A percentile compares a stretch with the other conserved stretches of the same genome.
Evolutionary conservation across 208 protist genomes (phyloP).

Genomic region (Leishmania arabica): DNA sequence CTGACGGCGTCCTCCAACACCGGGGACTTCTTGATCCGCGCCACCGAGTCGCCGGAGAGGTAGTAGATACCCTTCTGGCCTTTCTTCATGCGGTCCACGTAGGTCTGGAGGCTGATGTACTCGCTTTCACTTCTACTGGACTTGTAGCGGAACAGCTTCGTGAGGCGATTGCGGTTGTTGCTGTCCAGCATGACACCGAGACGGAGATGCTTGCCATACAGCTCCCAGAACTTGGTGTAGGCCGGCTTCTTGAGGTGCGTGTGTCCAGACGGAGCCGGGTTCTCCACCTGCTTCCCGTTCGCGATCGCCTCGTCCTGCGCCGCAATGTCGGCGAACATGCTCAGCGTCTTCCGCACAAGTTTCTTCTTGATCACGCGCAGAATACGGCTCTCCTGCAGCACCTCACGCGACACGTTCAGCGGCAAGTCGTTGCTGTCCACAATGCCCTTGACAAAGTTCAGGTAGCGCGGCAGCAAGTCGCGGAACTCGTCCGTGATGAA

Average conservation of each 20-base stretch:
- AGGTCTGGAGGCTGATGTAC: constrained; percentile 88
- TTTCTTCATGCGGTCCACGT: constrained; percentile 95
- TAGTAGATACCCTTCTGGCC: constrained; percentile 96
- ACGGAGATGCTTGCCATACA: constrained; percentile 97
- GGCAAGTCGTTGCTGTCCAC: constrained; percentile 99
- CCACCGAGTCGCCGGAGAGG: constrained; percentile 81
- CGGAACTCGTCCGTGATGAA: constrained; percentile 99
- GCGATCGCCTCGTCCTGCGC: constrained; percentile 71
- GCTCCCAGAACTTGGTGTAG: constrained; percentile 94
- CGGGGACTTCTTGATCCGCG: constrained; percentile 83
- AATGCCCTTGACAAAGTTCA: constrained; percentile 97
- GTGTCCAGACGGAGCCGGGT: constrained; percentile 17
- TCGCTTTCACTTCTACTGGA: constrained; percentile 75
- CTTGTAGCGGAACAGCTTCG: constrained; percentile 97
- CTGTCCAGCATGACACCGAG: constrained; percentile 98
- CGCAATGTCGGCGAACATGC: constrained; percentile 94
- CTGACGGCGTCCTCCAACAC: constrained; percentile 81
- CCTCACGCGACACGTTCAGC: constrained; percentile 99
- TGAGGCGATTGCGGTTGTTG: constrained; percentile 95
- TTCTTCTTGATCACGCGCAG: constrained; percentile 98
- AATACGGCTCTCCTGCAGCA: constrained; percentile 97
- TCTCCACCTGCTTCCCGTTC: constrained; percentile 27
- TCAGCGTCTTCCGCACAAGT: constrained; percentile 94
- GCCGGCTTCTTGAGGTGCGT: constrained; percentile 64
- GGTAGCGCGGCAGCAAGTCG: constrained; percentile 95